These are phyloP conservation scores for Neopestalotiopsis sp. DNA, from an alignment of 2,329 filamentous ascomycete species.

Conservation along the genomic window DNA sequence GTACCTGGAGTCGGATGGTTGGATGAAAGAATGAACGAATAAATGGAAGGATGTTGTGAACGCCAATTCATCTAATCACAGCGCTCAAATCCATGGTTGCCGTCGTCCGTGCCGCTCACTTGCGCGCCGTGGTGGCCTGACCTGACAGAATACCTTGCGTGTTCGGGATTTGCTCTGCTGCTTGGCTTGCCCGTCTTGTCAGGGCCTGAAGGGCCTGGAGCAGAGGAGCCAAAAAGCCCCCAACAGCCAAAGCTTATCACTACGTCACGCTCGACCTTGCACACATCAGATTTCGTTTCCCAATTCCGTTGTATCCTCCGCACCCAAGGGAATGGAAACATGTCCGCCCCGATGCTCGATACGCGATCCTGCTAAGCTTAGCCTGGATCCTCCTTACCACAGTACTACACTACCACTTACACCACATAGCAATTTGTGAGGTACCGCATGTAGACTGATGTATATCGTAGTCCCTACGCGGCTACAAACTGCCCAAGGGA, in stretches of 20 bases:
- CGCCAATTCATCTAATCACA: neutral
- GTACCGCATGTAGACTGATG: neutral
- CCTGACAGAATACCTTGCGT: neutral
- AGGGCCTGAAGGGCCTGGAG: neutral
- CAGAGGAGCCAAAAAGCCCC: constrained; percentile 1
- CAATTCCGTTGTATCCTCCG: neutral
- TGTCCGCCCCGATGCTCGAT: constrained; percentile 3
- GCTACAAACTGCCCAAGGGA: neutral
- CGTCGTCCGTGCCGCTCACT: constrained; percentile 1
- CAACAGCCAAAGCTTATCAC: neutral
- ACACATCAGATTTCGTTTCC: constrained; percentile 2
- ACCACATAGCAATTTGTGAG: neutral
- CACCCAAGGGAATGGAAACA: constrained; percentile 15
- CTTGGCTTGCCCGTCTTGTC: neutral
- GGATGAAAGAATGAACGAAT: too few relatives aligned
- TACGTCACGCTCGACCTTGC: neutral
- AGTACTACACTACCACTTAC: neutral
- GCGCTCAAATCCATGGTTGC: neutral
- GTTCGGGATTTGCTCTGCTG: neutral
- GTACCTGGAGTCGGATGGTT: neutral
- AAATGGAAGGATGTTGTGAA: neutral
- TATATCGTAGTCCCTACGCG: neutral
- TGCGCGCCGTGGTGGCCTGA: neutral
- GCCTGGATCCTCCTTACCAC: constrained; percentile 8
- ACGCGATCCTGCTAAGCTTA: constrained; percentile 15